Conservation (phyloP, 352 stramenopile genomes). For the Globisporangium perplexum region DNA sequence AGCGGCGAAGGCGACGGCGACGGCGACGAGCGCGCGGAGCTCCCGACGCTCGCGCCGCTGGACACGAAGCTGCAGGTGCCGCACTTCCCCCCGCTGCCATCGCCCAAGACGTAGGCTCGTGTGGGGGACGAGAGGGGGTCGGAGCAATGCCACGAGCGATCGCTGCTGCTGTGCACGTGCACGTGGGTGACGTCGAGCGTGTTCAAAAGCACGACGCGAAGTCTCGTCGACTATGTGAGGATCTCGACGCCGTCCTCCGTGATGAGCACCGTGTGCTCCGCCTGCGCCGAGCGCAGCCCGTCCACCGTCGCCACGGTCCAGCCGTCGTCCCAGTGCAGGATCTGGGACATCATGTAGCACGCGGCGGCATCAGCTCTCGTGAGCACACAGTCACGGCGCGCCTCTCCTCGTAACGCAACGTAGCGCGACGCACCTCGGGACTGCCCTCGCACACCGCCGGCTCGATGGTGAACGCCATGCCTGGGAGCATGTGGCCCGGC, state of each 20-base stretch:
- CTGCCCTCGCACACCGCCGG: constrained; percentile 93
- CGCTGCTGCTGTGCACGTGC: neutral
- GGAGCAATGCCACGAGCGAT: too few species aligned
- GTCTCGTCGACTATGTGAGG: constrained; percentile 69
- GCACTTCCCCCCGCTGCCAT: constrained; percentile 41
- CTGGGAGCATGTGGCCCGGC: constrained; percentile 77
- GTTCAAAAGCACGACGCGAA: neutral
- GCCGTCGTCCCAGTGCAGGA: constrained; percentile 91
- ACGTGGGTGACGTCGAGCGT: neutral
- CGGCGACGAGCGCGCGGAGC: constrained; percentile 12
- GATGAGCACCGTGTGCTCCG: constrained; percentile 97
- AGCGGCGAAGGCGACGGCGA: constrained; percentile 7
- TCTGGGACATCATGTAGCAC: constrained; percentile 24
- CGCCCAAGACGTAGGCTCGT: constrained; percentile 9
- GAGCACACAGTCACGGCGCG: too few species aligned
- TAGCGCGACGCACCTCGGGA: constrained; percentile 56
- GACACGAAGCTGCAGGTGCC: constrained; percentile 80
- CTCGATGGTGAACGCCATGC: constrained; percentile 99
- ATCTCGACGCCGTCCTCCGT: constrained; percentile 93
- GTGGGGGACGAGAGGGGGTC: neutral
- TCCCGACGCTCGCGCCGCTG: constrained; percentile 38
- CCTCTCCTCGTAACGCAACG: neutral
- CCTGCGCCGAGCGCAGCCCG: constrained; percentile 92
- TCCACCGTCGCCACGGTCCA: constrained; percentile 97
- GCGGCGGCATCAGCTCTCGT: neutral